phyloP scores from a whole-genome alignment of 768 basidiomycete genomes.

The Pleurotus tuoliensis region DNA sequence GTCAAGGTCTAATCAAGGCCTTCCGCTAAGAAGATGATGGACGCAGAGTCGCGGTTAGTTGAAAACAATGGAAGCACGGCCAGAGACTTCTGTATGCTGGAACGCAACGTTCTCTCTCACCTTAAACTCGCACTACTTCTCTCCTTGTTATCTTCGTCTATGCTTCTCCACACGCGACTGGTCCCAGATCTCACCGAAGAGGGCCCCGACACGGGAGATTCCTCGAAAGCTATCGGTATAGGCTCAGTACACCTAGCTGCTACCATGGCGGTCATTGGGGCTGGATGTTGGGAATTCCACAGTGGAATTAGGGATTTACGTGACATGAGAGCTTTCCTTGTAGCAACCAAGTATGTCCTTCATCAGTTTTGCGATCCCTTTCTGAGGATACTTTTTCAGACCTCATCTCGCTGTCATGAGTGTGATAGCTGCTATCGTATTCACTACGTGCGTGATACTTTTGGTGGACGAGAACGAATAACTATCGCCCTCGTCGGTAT shows the following conservation, averaged over 20 bases:
- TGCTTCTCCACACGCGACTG: conserved; percentile 59
- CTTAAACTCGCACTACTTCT: conserved; percentile 63
- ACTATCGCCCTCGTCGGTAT: too few relatives aligned
- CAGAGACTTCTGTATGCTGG: conserved; percentile 78
- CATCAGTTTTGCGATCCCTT: not conserved
- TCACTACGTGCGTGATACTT: conserved; percentile 50
- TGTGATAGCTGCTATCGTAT: conserved; percentile 41
- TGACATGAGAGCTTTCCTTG: conserved; percentile 56
- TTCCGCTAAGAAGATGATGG: not conserved
- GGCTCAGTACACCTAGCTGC: not conserved
- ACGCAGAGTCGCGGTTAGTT: conserved; percentile 20
- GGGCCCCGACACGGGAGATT: conserved; percentile 12
- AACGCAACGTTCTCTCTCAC: conserved; percentile 70
- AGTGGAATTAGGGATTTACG: conserved; percentile 53
- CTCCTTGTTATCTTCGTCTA: conserved; percentile 58
- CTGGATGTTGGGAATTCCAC: conserved; percentile 59
- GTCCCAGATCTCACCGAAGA: conserved; percentile 34
- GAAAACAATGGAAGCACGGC: conserved; percentile 56
- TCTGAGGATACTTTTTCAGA: conserved; percentile 22
- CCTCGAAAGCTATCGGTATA: not conserved
- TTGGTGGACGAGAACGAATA: conserved; percentile 29
- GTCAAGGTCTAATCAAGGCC: not conserved
- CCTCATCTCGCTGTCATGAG: conserved; percentile 50
- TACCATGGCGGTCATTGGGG: not conserved
- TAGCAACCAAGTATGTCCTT: conserved; percentile 43